Evolutionary conservation across 2,329 filamentous ascomycete genomes (phyloP).

Genomic region (Calonectria pseudoreteaudii): DNA sequence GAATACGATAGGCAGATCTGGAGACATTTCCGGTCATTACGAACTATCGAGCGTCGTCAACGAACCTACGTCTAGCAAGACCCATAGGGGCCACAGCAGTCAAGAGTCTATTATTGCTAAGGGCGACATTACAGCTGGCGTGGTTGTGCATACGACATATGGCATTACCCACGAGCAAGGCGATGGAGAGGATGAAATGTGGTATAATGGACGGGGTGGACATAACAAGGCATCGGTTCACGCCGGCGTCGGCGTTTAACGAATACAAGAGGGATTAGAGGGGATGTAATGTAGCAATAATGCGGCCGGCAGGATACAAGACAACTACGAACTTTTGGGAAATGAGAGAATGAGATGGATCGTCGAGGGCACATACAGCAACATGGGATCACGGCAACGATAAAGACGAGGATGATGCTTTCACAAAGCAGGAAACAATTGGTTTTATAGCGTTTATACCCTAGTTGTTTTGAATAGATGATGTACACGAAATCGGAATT

Average conservation of each 20-base stretch:
- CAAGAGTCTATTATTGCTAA: slow-evolving; percentile 32
- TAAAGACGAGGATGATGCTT: not conserved
- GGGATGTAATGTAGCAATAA: not conserved
- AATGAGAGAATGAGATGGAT: not conserved
- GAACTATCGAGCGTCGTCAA: slow-evolving; percentile 22
- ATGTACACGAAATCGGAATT: not conserved
- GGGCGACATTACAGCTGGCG: slow-evolving; percentile 7
- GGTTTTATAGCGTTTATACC: not conserved
- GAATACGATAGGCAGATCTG: slow-evolving; percentile 16
- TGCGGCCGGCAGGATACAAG: not conserved
- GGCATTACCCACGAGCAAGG: slow-evolving; percentile 21
- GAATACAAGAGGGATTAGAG: not conserved
- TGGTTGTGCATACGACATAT: slow-evolving; percentile 29
- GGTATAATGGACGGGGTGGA: slow-evolving; percentile 19
- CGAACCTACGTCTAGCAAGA: slow-evolving; percentile 14
- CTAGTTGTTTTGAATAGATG: not conserved
- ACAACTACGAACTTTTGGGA: not conserved
- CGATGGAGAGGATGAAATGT: not conserved
- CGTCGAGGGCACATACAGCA: not conserved
- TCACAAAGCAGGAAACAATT: not conserved
- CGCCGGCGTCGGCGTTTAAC: slow-evolving; percentile 4
- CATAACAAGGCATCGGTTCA: slow-evolving; percentile 25
- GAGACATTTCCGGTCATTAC: slow-evolving; percentile 25
- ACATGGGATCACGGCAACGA: not conserved
- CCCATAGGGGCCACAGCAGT: slow-evolving; percentile 16